phyloP scores from a whole-genome alignment of 106 monocot species.

The Chionographis japonica region DNA sequence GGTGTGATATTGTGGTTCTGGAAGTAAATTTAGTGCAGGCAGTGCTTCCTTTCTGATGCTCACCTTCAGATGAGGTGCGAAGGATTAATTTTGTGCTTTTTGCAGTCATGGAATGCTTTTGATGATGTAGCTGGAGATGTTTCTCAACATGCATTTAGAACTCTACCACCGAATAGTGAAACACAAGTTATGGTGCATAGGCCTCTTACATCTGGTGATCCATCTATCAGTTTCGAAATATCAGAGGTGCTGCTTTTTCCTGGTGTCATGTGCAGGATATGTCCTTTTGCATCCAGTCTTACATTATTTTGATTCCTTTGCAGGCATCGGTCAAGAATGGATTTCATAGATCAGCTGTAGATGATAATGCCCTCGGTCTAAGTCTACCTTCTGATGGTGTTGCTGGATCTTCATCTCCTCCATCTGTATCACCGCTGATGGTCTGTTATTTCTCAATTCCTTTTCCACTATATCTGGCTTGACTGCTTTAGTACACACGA shows the following conservation, averaged over 20 bases:
- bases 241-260: slow-evolving; percentile 19
- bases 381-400: neutral
- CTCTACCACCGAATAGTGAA: slow-evolving; percentile 9
- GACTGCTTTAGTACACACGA: neutral
- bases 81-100: neutral
- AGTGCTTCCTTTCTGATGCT: too few relatives aligned
- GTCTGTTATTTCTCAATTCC: slow-evolving; percentile 15
- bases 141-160: slow-evolving; percentile 15
- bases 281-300: slow-evolving; percentile 2
- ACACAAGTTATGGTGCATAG: slow-evolving; percentile 11
- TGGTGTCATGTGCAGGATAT: neutral
- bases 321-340: slow-evolving; percentile 28
- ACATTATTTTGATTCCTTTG: slow-evolving; percentile 9
- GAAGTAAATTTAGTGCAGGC: too few relatives aligned
- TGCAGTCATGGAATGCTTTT: slow-evolving; percentile 57
- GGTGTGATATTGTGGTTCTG: too few relatives aligned
- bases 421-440: slow-evolving; percentile 10
- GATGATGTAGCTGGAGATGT: slow-evolving; percentile 19
- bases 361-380: slow-evolving; percentile 10
- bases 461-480: neutral
- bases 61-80: too few relatives aligned
- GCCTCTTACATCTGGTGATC: slow-evolving; percentile 15
- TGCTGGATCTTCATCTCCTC: slow-evolving; percentile 8
- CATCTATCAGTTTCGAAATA: slow-evolving; percentile 3
- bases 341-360: slow-evolving; percentile 5